Base-by-base conservation (phyloP, 2,329 filamentous ascomycete species). In the Fusarium subtropicale region DNA sequence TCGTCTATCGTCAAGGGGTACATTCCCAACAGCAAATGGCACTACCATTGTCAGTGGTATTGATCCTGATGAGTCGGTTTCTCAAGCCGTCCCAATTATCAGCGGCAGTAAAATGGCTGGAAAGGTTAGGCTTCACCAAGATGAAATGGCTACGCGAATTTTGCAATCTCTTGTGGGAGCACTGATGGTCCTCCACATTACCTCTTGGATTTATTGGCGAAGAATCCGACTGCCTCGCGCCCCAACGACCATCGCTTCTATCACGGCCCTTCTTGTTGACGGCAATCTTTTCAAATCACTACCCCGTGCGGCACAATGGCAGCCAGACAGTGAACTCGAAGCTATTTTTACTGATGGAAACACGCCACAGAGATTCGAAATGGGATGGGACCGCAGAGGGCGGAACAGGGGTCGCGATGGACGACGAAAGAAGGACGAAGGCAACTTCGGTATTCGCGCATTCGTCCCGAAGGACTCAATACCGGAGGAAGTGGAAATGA, bases 241-340 rank as follows among this genome's bases (percentile, higher is more conserved):
- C 10, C 75, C 75, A 11, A 76, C 75, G 4, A 78, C 74, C 28
- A 79, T 81, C 51, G 80, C 79, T n/a, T 78, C 77, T n/a, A 60
- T 77, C 22, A 77, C 77, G 0, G 77, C 78, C 2, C 69, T 81
- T 26, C 72, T 81, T 4, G 79, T 75, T 1, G 80, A 80, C 28
- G 80, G 79, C 2, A 80, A 81, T 60, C 59, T 81, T 5, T 71
- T 79, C 36, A 66, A 44, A 34, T 57, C 69, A n/a, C 28, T 75
- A 7, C 73, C 73, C 1, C 70, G 66, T 8, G 72, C 58, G 3
- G 73, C 71, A 11, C 73, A 75, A 56, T 75, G 73, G 73, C 71
- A 75, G 26, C 61, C 68, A 22, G 53, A 57, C 13, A 48, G 50
- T 16, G 71, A 75, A 16, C 56, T 75, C 12, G 56, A 71, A 39